Evolutionary conservation across 2,329 filamentous ascomycete species (phyloP).

Genomic region (Talaromyces sp.): DNA sequence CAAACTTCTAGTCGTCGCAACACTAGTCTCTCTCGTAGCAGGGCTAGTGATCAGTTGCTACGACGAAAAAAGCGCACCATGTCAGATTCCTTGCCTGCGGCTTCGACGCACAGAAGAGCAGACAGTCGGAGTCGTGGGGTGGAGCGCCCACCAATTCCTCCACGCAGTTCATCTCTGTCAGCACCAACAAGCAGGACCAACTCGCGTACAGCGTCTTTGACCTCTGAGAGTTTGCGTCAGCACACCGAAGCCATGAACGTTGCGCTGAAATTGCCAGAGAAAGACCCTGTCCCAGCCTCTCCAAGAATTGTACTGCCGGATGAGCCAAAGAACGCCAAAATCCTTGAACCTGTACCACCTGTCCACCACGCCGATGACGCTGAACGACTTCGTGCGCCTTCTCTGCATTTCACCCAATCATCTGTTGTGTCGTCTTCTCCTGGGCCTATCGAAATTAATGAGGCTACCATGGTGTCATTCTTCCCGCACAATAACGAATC

Average conservation of each 20-base stretch:
- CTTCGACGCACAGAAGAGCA: slow-evolving; percentile 11
- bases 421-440: slow-evolving; percentile 46
- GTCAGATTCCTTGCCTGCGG: slow-evolving; percentile 33
- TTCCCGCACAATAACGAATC: slow-evolving; percentile 60
- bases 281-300: slow-evolving; percentile 15
- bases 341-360: slow-evolving; percentile 30
- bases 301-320: slow-evolving; percentile 16
- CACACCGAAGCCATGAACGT: slow-evolving; percentile 26
- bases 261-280: slow-evolving; percentile 16
- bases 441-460: slow-evolving; percentile 51
- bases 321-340: slow-evolving; percentile 17
- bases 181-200: slow-evolving; percentile 41
- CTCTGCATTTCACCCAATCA: slow-evolving; percentile 42
- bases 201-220: slow-evolving; percentile 40
- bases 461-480: slow-evolving; percentile 56
- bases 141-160: slow-evolving; percentile 30
- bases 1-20: slow-evolving; percentile 31
- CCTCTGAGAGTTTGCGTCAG: slow-evolving; percentile 35
- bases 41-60: not conserved
- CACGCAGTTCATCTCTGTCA: slow-evolving; percentile 40
- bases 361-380: slow-evolving; percentile 30
- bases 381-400: slow-evolving; percentile 41
- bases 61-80: slow-evolving; percentile 30
- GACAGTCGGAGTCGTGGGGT: slow-evolving; percentile 23
- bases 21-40: slow-evolving; percentile 25